A percentile compares a stretch with the other conserved stretches of the same genome.
phyloP scores from a whole-genome alignment of 1,284 basidiomycete genomes.

The Boletus mariae region DNA sequence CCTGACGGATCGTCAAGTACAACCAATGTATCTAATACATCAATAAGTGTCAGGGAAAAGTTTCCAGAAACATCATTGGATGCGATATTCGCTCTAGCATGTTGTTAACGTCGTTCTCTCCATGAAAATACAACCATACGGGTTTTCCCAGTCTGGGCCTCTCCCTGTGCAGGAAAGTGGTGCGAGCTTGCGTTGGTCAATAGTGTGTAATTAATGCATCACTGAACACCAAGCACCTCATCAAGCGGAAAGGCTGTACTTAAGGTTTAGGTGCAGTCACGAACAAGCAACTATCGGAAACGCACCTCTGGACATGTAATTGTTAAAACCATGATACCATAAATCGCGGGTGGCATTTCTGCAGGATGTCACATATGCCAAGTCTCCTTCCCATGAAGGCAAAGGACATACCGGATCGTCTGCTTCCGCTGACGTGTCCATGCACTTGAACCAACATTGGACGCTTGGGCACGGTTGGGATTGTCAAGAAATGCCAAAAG shows the following conservation, averaged over 20 bases:
- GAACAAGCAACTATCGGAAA: conserved; percentile 6
- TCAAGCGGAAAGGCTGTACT: conserved; percentile 74
- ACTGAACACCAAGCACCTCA: conserved; percentile 47
- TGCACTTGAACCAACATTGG: conserved; percentile 32
- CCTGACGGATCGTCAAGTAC: conserved; percentile 69
- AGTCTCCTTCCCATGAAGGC: not conserved
- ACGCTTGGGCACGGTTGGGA: conserved; percentile 37
- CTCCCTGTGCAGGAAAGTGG: conserved; percentile 83
- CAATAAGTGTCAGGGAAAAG: conserved; percentile 79
- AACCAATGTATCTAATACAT: conserved; percentile 78
- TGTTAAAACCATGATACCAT: conserved; percentile 81
- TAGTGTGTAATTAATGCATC: not conserved
- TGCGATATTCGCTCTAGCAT: conserved; percentile 59
- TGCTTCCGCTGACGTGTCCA: conserved; percentile 64
- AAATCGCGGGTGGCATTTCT: conserved; percentile 70
- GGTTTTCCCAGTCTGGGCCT: conserved; percentile 77
- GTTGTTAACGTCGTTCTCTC: conserved; percentile 8
- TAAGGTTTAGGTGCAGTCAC: conserved; percentile 5
- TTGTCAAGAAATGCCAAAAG: conserved; percentile 46
- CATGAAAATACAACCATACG: conserved; percentile 47
- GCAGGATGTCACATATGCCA: conserved; percentile 3
- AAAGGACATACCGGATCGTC: conserved; percentile 50
- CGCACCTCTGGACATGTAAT: conserved; percentile 76
- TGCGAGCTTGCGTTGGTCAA: conserved; percentile 53
- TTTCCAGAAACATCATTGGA: conserved; percentile 86